phyloP scores from a whole-genome alignment of 371 early-diverging fungal genomes.

The Funneliformis caledonium region DNA sequence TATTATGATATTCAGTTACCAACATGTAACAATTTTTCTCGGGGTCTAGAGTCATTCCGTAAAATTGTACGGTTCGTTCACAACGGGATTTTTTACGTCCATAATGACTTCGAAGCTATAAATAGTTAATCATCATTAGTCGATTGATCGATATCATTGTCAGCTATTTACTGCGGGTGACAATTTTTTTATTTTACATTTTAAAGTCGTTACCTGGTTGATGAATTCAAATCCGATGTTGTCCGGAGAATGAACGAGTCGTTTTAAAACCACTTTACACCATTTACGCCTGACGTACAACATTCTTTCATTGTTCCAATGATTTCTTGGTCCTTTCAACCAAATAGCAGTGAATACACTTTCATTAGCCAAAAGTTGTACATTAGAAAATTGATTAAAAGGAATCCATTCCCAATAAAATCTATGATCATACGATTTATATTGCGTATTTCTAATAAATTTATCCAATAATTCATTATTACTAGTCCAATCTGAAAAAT shows the following conservation, averaged over 20 bases:
- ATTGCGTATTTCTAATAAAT: slow-evolving; percentile 13
- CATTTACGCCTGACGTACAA: background rate
- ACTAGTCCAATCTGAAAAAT: background rate
- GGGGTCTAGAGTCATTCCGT: background rate
- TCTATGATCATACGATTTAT: background rate
- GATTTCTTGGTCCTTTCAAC: slow-evolving; percentile 21
- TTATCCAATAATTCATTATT: slow-evolving; percentile 1
- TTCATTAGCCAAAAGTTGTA: background rate
- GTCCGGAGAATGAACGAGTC: background rate
- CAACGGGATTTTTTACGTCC: background rate
- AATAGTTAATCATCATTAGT: too few relatives aligned
- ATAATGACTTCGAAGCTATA: background rate
- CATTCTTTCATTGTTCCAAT: background rate
- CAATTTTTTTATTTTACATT: background rate
- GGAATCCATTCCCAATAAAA: slow-evolving; percentile 27
- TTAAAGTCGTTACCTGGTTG: background rate
- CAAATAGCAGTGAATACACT: background rate
- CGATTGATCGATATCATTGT: too few relatives aligned
- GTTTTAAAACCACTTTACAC: slow-evolving; percentile 10
- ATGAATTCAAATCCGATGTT: background rate
- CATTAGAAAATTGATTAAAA: slow-evolving; percentile 1
- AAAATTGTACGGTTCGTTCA: background rate
- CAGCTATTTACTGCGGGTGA: background rate
- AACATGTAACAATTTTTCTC: slow-evolving; percentile 4
- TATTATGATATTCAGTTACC: slow-evolving; percentile 17